Evolutionary conservation across 2,329 filamentous ascomycete species (phyloP), one percentile per base, ranked within the genome.

Genomic region (Sclerotinia subarctica): DNA sequence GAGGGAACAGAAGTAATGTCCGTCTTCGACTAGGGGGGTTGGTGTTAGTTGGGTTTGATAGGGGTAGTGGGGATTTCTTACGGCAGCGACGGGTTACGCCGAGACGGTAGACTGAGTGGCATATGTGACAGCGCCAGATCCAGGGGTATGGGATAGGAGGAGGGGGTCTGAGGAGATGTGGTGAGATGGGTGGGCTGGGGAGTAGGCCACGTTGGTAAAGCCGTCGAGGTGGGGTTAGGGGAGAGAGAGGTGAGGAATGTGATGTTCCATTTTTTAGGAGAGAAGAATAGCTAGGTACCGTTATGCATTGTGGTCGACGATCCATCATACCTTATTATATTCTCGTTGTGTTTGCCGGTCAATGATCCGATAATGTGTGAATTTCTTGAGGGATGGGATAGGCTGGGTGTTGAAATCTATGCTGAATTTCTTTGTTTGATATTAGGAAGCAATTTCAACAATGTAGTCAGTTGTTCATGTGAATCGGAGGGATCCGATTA

Each of bases 51-150:
- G 21, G 13, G 19, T 10, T 54, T 35, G 32, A 8, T 8, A 3
- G n/a, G 42, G 15, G 19, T 13, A 21, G 13, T 26, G 44, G 17
- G 44, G 7, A 52, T 2, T 44, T 21, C 64, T 67, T 67, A 67
- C 64, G 74, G 44, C 78, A 79, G 10, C 78, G 76, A 2, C 77
- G 76, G 5, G 78, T 79, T 64, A 75, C 76, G 8, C 73, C 74
- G 15, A 79, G 73, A 10, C 69, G 71, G 66, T 78, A 79, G 13
- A 75, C 66, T 0, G 65, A 75, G 5, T 69, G 68, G 59, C 78
- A 79, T 17, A 69, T 68, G 64, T 78, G 77, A 66, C 78, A 79
- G 21, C 76, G 74, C 78, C 78, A 79, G 13, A 78, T 64, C 77
- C 76, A 79, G n/a, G 78, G 71, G 15, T 54, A n/a, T 65, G 72